phyloP scores from a whole-genome alignment of 345 rosid species.

The Iberis pinnata region DNA sequence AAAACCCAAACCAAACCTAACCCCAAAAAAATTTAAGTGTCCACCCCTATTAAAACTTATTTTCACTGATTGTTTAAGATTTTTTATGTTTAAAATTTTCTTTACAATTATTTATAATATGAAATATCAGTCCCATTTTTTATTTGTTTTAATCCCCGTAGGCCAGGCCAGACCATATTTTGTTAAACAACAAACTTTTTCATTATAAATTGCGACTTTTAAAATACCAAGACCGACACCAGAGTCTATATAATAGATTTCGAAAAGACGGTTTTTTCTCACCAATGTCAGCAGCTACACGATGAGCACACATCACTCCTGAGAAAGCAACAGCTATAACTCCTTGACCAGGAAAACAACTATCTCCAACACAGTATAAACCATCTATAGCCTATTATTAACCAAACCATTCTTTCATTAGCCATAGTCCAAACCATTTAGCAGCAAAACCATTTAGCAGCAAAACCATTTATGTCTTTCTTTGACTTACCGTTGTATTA shows the following conservation, averaged over 20 bases:
- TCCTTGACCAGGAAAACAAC: conserved; percentile 99
- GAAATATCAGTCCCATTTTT: too few relatives aligned
- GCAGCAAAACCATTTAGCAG: not conserved
- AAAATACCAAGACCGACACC: too few relatives aligned
- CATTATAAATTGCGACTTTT: too few relatives aligned
- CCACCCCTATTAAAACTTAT: too few relatives aligned
- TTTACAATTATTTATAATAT: too few relatives aligned
- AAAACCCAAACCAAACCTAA: too few relatives aligned
- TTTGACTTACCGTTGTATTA: conserved; percentile 72
- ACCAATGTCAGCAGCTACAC: conserved; percentile 98
- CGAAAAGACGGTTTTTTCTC: conserved; percentile 15
- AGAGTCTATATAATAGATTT: not conserved
- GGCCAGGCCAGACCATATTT: too few relatives aligned
- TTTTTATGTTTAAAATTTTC: too few relatives aligned
- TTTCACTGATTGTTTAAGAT: too few relatives aligned
- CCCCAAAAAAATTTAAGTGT: too few relatives aligned
- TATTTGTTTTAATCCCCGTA: too few relatives aligned
- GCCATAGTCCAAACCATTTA: conserved; percentile 9
- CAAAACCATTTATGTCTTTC: not conserved
- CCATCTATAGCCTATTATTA: conserved; percentile 63
- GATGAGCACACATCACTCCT: conserved; percentile 93
- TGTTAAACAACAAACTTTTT: too few relatives aligned
- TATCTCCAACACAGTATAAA: conserved; percentile 92
- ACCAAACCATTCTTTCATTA: conserved; percentile 16
- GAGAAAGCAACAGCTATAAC: conserved; percentile 96